Evolutionary conservation across 495 filamentous ascomycete species (phyloP).

Genomic region (Neurospora africana): DNA sequence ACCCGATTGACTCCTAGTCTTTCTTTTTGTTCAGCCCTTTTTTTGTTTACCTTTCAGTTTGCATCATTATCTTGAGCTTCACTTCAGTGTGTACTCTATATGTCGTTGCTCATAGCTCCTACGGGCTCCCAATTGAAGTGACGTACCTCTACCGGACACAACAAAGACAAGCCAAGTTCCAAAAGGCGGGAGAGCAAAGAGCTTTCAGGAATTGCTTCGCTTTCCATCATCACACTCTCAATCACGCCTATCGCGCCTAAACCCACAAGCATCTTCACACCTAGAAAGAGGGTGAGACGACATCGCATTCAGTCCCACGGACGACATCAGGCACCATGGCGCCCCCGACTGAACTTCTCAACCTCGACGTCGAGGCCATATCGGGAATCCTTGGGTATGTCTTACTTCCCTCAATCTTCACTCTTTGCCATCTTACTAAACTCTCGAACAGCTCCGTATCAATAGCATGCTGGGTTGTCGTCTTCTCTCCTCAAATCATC

Average conservation of each 20-base stretch:
- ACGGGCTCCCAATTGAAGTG: not conserved
- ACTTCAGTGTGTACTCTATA: not conserved
- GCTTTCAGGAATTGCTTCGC: too few species aligned
- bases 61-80: not conserved
- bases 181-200: not conserved
- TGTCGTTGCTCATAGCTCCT: not conserved
- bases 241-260: not conserved
- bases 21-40: not conserved
- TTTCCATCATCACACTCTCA: not conserved
- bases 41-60: not conserved
- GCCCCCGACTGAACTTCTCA: constrained; percentile 51
- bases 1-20: not conserved
- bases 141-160: not conserved
- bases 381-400: constrained; percentile 79
- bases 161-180: not conserved
- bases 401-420: not conserved
- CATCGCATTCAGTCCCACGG: not conserved
- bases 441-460: constrained; percentile 60
- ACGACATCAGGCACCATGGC: constrained; percentile 42
- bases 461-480: constrained; percentile 95
- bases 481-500: constrained; percentile 94
- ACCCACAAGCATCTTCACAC: not conserved
- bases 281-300: not conserved
- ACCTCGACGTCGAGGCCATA: constrained; percentile 75
- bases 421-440: not conserved